Evolutionary conservation across 805 yeast genomes (phyloP).

Genomic region (Pichia rugopelliculosa): DNA sequence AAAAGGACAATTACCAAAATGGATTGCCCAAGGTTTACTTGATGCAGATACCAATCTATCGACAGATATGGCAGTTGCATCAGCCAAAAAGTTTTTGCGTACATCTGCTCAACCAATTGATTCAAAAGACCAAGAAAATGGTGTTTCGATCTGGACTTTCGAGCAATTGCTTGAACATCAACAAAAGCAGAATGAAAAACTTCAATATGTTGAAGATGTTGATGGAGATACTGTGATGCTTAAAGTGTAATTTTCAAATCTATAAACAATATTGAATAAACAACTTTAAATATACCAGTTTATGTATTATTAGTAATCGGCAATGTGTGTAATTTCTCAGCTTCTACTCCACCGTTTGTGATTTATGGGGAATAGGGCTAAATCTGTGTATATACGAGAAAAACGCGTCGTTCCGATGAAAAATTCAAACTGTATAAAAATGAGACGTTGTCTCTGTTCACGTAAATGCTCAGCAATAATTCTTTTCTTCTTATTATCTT

Average conservation of each 20-base stretch:
- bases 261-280: no score
- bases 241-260: neutral
- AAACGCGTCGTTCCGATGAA: slow-evolving; percentile 1
- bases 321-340: no score
- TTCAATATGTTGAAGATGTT: slow-evolving; percentile 24
- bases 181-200: slow-evolving; percentile 32
- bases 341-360: no score
- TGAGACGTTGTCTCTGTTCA: neutral
- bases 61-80: slow-evolving; percentile 95
- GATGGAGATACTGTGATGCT: slow-evolving; percentile 20
- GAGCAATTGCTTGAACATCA: slow-evolving; percentile 60
- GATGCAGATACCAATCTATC: slow-evolving; percentile 91
- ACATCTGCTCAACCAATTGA: slow-evolving; percentile 92
- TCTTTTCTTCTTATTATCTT: neutral
- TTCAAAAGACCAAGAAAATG: slow-evolving; percentile 77
- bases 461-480: neutral
- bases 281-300: no score
- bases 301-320: no score
- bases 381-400: neutral
- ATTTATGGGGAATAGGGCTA: no score
- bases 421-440: neutral
- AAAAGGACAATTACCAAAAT: slow-evolving; percentile 83
- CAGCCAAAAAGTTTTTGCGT: slow-evolving; percentile 85
- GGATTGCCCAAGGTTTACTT: slow-evolving; percentile 90
- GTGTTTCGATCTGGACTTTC: slow-evolving; percentile 86